Evolutionary conservation across 2,329 filamentous ascomycete genomes (phyloP).

Genomic region (Aspergillus uvarum): DNA sequence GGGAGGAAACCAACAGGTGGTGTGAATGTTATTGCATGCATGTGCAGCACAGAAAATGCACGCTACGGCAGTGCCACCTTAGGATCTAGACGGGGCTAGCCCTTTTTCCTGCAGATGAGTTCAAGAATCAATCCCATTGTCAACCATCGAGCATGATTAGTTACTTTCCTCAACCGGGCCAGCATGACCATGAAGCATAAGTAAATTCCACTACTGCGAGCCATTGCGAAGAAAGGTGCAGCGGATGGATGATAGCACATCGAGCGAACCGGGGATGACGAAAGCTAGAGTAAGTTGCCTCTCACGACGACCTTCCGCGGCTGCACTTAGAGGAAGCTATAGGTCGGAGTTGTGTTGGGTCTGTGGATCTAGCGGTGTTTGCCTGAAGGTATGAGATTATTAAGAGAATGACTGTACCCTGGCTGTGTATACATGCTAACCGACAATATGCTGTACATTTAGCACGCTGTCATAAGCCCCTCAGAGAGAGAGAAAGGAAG

Average conservation of each 20-base stretch:
- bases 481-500: background rate
- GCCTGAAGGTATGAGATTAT: background rate
- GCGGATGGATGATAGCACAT: too few relatives aligned
- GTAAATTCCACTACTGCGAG: too few relatives aligned
- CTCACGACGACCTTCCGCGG: too few relatives aligned
- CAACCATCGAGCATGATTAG: background rate
- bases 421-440: background rate
- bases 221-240: too few relatives aligned
- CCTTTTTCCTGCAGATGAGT: slow-evolving; percentile 5
- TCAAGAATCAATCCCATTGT: slow-evolving; percentile 1
- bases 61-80: slow-evolving; percentile 7
- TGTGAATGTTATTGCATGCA: slow-evolving; percentile 13
- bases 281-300: too few relatives aligned
- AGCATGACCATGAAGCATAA: too few relatives aligned
- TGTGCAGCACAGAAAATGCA: slow-evolving; percentile 6
- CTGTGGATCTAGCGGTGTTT: too few relatives aligned
- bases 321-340: too few relatives aligned
- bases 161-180: too few relatives aligned
- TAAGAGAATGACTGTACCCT: slow-evolving; percentile 3
- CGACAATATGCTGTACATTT: background rate
- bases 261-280: too few relatives aligned
- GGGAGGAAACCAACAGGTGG: background rate
- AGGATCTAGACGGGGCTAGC: background rate
- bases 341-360: too few relatives aligned
- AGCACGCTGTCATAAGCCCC: background rate